These are phyloP conservation scores for Kentomonas sorsogonicus DNA, from an alignment of 208 protist species.

Conservation along the genomic window DNA sequence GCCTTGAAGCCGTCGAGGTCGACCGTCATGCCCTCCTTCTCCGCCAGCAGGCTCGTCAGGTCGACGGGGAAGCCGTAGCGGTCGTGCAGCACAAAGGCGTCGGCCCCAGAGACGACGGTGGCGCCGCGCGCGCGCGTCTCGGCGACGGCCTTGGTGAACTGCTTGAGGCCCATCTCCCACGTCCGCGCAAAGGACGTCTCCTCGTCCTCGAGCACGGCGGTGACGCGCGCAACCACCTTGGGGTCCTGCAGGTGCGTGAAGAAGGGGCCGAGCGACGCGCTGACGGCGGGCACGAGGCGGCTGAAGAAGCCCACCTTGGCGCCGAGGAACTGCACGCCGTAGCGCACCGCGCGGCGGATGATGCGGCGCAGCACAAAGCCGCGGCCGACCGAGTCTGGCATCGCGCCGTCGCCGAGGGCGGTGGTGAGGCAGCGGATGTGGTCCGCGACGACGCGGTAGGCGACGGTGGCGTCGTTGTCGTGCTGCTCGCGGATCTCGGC, in stretches of 20 bases:
- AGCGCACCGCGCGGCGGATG: slow-evolving; percentile 96
- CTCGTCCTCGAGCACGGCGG: slow-evolving; percentile 92
- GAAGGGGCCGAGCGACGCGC: slow-evolving; percentile 83
- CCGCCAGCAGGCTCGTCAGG: slow-evolving; percentile 96
- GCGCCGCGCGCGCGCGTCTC: slow-evolving; percentile 50
- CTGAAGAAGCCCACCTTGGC: slow-evolving; percentile 93
- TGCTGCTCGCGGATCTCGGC: slow-evolving; percentile 67
- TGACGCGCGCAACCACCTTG: slow-evolving; percentile 77
- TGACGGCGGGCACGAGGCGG: slow-evolving; percentile 89
- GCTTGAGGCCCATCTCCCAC: slow-evolving; percentile 92
- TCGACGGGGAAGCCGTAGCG: slow-evolving; percentile 98
- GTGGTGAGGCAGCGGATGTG: slow-evolving; percentile 98
- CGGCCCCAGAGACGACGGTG: slow-evolving; percentile 72
- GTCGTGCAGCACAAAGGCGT: slow-evolving; percentile 94
- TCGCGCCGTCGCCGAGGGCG: slow-evolving; percentile 95
- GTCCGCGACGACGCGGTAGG: slow-evolving; percentile 98
- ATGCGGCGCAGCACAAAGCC: slow-evolving; percentile 98
- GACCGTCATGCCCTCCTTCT: slow-evolving; percentile 90
- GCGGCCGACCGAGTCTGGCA: slow-evolving; percentile 91
- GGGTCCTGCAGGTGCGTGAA: slow-evolving; percentile 93
- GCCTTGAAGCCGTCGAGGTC: slow-evolving; percentile 83
- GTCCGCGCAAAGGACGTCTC: slow-evolving; percentile 95
- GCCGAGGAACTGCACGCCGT: slow-evolving; percentile 93
- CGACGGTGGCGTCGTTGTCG: slow-evolving; percentile 90
- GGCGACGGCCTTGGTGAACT: slow-evolving; percentile 85